Evolutionary conservation across 768 basidiomycete genomes (phyloP).

Genomic region (Fomitopsis pulvina): DNA sequence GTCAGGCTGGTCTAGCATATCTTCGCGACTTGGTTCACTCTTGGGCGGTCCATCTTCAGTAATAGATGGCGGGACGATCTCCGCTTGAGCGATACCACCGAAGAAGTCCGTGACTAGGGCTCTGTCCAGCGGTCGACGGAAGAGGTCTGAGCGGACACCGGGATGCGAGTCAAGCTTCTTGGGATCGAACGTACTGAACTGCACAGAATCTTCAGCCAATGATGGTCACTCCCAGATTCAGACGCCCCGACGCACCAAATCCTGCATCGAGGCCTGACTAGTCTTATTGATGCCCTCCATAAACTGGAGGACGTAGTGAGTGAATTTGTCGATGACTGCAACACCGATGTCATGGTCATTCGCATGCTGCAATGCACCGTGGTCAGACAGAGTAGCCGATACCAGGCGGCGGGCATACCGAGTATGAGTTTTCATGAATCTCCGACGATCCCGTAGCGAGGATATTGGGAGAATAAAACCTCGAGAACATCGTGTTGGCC

Average conservation of each 20-base stretch:
- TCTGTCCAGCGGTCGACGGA: conserved; percentile 54
- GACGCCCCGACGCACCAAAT: conserved; percentile 67
- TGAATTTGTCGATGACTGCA: conserved; percentile 91
- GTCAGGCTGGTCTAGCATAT: not conserved
- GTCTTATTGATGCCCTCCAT: conserved; percentile 95
- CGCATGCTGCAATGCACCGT: conserved; percentile 54
- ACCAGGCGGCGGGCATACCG: conserved; percentile 42
- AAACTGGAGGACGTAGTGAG: conserved; percentile 85
- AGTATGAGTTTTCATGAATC: conserved; percentile 88
- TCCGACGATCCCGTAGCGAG: conserved; percentile 85
- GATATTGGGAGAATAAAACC: conserved; percentile 90
- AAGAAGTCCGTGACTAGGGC: conserved; percentile 63
- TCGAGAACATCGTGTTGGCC: conserved; percentile 91
- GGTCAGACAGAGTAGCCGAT: not conserved
- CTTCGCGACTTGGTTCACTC: not conserved
- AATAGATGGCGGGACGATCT: conserved; percentile 38
- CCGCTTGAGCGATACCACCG: conserved; percentile 78
- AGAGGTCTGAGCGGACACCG: conserved; percentile 85
- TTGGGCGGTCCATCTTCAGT: too few species aligned
- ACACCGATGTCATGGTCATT: conserved; percentile 94
- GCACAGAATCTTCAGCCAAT: not conserved
- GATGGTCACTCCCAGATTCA: not conserved
- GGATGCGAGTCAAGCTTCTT: conserved; percentile 75
- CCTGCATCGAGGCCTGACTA: conserved; percentile 68
- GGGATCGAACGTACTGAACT: conserved; percentile 81